Evolutionary conservation across 1,284 basidiomycete genomes (phyloP), one percentile per base, ranked within the genome.

Genomic region (Amylostereum areolatum): DNA sequence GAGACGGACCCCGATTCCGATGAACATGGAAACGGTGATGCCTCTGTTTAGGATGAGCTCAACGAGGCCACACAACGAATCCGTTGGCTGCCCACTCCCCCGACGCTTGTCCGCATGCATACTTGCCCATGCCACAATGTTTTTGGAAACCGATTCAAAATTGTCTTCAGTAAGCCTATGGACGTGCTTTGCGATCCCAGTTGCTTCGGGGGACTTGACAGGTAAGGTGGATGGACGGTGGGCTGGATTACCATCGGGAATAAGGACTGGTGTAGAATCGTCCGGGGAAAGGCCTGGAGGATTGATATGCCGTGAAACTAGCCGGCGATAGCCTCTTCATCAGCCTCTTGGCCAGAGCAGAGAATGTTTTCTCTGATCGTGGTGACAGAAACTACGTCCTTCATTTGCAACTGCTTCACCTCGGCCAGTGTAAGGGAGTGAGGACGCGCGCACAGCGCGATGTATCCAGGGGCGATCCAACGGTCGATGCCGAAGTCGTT

Each of bases 351-450:
- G 3, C 37, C n/a, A 7, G 37, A 12, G 37, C n/a, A 25, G 37
- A 39, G 40, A 24, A 59, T 50, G 24, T 43, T 30, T 18, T 51
- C 48, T 34, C 57, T 52, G 36, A 59, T 52, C 7, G 55, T 51
- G 28, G 58, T 41, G 30, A 61, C 30, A 45, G 52, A 10, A 36
- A 59, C 55, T 24, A 59, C 59, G 29, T 62, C 53, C 43, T 53
- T 48, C 52, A 60, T 56, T 8, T 56, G 60, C 36, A 66, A 49
- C 5, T 50, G 54, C 24, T 28, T 18, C 39, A 55, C 62, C 49
- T 64, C 62, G 29, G 57, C 59, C 18, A 56, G 37, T 12, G 58
- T 57, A 18, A 64, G 53, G 33, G 59, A 36, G 12, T 57, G 56
- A 25, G 55, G 51, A 8, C 62, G 59, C 29, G 50, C 50, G 48